phyloP scores from a whole-genome alignment of 2,329 filamentous ascomycete species.

The Cladophialophora chaetospira region DNA sequence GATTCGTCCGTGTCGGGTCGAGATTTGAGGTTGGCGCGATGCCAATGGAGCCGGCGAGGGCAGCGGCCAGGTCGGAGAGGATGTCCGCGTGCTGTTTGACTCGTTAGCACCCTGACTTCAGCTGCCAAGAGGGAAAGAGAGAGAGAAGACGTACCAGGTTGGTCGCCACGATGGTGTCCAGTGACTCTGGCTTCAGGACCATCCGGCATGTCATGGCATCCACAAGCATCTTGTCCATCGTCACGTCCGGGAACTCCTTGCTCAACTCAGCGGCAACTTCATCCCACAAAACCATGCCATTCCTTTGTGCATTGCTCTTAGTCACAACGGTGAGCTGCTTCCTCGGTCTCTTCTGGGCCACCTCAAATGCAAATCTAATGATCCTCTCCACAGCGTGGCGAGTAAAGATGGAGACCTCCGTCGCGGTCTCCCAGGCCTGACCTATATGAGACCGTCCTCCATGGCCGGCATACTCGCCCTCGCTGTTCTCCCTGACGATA shows the following conservation, averaged over 20 bases:
- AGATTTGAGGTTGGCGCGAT: conserved; percentile 71
- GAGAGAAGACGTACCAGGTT: too few species aligned
- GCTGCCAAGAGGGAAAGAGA: too few species aligned
- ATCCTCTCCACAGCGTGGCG: conserved; percentile 60
- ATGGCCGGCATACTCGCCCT: conserved; percentile 67
- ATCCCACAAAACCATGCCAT: conserved; percentile 70
- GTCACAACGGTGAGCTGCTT: conserved; percentile 65
- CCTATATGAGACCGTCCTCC: conserved; percentile 63
- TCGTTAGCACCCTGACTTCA: background rate
- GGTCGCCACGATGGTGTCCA: conserved; percentile 66
- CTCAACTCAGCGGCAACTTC: conserved; percentile 59
- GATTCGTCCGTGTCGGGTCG: conserved; percentile 67
- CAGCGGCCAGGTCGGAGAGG: conserved; percentile 69
- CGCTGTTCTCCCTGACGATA: conserved; percentile 67
- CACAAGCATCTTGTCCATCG: conserved; percentile 66
- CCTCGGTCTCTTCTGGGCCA: conserved; percentile 57
- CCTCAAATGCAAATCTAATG: conserved; percentile 65
- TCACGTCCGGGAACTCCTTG: conserved; percentile 61
- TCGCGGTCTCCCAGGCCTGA: conserved; percentile 61
- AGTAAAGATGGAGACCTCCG: conserved; percentile 66
- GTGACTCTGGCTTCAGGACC: conserved; percentile 59
- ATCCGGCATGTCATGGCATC: conserved; percentile 69
- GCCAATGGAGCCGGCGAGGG: conserved; percentile 69
- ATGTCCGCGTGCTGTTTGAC: conserved; percentile 58
- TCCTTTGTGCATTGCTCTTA: conserved; percentile 66